Evolutionary conservation across 768 basidiomycete species (phyloP).

Genomic region (Termitomyces sp.): DNA sequence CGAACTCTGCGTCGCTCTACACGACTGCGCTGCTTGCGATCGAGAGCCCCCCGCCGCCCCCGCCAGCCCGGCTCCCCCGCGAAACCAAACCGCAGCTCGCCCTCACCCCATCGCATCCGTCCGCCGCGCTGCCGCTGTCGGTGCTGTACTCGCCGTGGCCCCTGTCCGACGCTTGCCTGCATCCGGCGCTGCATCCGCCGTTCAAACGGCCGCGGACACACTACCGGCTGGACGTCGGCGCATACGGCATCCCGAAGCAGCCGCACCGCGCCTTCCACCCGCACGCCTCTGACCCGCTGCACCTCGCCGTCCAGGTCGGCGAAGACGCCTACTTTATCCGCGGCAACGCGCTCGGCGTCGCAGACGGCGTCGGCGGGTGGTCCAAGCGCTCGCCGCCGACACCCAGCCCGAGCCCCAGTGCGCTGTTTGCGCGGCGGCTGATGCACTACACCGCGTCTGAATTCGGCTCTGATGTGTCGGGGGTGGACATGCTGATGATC

Average conservation of each 20-base stretch:
- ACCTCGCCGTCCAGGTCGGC: constrained; percentile 76
- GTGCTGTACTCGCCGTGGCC: not conserved
- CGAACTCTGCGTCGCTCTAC: not conserved
- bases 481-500: constrained; percentile 69
- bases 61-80: not conserved
- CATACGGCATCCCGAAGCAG: constrained; percentile 82
- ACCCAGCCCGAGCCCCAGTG: constrained; percentile 31
- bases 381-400: constrained; percentile 1
- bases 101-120: not conserved
- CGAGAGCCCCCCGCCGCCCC: not conserved
- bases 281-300: constrained; percentile 29
- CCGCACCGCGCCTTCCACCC: constrained; percentile 20
- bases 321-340: constrained; percentile 89
- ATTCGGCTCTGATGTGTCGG: constrained; percentile 38
- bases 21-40: not conserved
- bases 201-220: not conserved
- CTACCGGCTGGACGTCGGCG: constrained; percentile 68
- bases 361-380: constrained; percentile 97
- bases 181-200: not conserved
- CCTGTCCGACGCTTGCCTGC: not conserved
- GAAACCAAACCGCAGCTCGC: not conserved
- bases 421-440: constrained; percentile 71
- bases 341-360: constrained; percentile 88
- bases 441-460: constrained; percentile 85
- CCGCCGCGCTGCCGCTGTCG: not conserved